These are phyloP conservation scores for Tephrocybe sp. DNA, from an alignment of 768 basidiomycete genomes.

Conservation along the genomic window DNA sequence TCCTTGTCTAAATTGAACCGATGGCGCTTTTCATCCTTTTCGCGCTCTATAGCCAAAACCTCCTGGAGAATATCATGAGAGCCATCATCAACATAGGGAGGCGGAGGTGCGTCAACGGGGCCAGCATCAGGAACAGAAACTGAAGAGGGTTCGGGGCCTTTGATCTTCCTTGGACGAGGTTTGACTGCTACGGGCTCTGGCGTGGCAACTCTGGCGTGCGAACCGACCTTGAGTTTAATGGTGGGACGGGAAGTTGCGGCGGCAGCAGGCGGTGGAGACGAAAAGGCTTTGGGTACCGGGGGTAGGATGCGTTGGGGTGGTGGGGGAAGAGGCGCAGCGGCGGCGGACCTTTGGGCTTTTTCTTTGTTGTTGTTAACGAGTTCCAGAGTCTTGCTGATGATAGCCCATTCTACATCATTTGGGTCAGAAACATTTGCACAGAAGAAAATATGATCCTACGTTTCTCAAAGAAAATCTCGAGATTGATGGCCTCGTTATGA, in stretches of 20 bases:
- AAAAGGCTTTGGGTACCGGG: slow-evolving; percentile 40
- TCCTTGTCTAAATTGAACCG: slow-evolving; percentile 40
- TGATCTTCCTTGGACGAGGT: slow-evolving; percentile 41
- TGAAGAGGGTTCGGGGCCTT: slow-evolving; percentile 33
- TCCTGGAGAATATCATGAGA: slow-evolving; percentile 80
- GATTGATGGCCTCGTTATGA: slow-evolving; percentile 68
- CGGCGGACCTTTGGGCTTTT: slow-evolving; percentile 36
- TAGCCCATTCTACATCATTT: slow-evolving; percentile 71
- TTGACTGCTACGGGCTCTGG: slow-evolving; percentile 36
- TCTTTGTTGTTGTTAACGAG: slow-evolving; percentile 39
- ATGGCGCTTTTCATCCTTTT: slow-evolving; percentile 57
- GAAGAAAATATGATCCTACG: slow-evolving; percentile 44
- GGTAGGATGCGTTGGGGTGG: slow-evolving; percentile 37
- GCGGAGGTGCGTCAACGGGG: slow-evolving; percentile 58
- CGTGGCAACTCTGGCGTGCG: slow-evolving; percentile 31
- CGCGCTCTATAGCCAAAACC: slow-evolving; percentile 76
- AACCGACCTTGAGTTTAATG: slow-evolving; percentile 68
- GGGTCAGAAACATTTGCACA: background rate
- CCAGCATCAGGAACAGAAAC: slow-evolving; percentile 27
- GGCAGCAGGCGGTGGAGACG: slow-evolving; percentile 21
- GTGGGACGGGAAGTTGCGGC: slow-evolving; percentile 46
- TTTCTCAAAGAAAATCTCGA: slow-evolving; percentile 86
- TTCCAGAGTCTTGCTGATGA: slow-evolving; percentile 83
- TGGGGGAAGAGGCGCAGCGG: slow-evolving; percentile 27
- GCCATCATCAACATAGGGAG: slow-evolving; percentile 77